Conservation (phyloP, 1,284 basidiomycete genomes). For the Ceratobasidium sp. region DNA sequence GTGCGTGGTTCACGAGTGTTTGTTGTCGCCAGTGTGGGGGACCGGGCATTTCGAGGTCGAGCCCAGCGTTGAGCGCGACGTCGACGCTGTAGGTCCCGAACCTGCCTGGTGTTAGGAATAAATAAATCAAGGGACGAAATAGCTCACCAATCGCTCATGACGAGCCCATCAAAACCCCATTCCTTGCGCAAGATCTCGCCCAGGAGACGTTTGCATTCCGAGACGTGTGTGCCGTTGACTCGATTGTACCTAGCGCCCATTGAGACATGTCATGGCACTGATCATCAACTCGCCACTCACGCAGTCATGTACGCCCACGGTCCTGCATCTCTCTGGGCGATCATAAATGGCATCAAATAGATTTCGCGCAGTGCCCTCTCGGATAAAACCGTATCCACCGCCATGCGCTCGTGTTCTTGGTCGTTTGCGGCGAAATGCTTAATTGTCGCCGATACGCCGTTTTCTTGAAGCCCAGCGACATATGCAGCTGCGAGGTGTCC, state of each 20-base stretch:
- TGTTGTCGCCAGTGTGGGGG: constrained; percentile 67
- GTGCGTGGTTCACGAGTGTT: constrained; percentile 60
- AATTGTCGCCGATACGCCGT: constrained; percentile 44
- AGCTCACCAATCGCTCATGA: constrained; percentile 81
- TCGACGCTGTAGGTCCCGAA: constrained; percentile 73
- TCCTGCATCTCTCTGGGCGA: constrained; percentile 72
- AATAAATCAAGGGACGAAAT: background rate
- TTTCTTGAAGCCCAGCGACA: constrained; percentile 45
- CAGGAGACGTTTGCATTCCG: constrained; percentile 69
- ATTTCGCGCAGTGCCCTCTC: constrained; percentile 77
- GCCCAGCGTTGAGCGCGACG: constrained; percentile 68
- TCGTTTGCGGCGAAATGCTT: constrained; percentile 44
- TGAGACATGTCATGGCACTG: background rate
- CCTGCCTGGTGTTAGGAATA: constrained; percentile 49
- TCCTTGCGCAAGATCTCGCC: constrained; percentile 67
- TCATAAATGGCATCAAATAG: constrained; percentile 83
- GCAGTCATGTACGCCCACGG: constrained; percentile 78
- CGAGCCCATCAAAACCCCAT: constrained; percentile 73
- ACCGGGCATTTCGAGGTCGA: constrained; percentile 76
- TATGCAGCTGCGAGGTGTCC: constrained; percentile 45
- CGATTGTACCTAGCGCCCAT: constrained; percentile 50
- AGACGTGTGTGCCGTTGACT: constrained; percentile 68
- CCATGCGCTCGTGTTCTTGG: constrained; percentile 42
- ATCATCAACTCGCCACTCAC: constrained; percentile 52
- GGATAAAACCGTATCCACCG: constrained; percentile 44